Base-by-base conservation (phyloP, 2,329 filamentous ascomycete genomes). In the Xylariaceae sp. region DNA sequence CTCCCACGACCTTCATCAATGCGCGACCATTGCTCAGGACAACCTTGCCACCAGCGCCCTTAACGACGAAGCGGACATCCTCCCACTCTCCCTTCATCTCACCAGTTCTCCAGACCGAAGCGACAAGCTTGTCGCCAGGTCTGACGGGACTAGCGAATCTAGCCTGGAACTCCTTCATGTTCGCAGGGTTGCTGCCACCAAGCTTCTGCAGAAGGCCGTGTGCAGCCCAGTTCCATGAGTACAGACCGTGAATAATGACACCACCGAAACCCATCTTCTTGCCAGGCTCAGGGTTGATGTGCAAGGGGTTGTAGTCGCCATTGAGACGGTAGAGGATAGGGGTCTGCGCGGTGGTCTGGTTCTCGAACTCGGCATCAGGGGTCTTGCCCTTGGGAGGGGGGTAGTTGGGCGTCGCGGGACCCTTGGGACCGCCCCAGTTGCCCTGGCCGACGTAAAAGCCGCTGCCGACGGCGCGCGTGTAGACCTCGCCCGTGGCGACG, bases 301-400 rank as follows among this genome's bases (percentile, higher is more conserved):
- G 92, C 42, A 96, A 85, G 34, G 92, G 92, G 78, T 96, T 96
- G 77, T 96, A 96, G 77, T 96, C 92, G 66, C 92, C 92, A 69
- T 96, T 96, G 54, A 96, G 82, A 64, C 90, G 83, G 75, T 94
- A 94, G 57, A 94, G 78, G 64, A 89, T 82, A 7, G 90, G 85
- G 3, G 89, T 89, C 77, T 92, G 85, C 56, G 78, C 71, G 30
- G 78, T 88, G 3, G 88, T 91, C 74, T 91, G 87, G 68, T 88
- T 82, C 68, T 84, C 82, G 66, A 89, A 83, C 4, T 85, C 82
- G 49, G 79, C 83, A 74, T 95, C 90, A 13, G 92, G 88, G 54
- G 79, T 77, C 75, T 85, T 85, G 64, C 81, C 87, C 71, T 87
- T 77, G 6, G 91, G 91, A 4, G 90, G 88, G 5, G 89, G 88